Evolutionary conservation across 2,329 filamentous ascomycete species (phyloP).

Genomic region (Penicillium expansum): DNA sequence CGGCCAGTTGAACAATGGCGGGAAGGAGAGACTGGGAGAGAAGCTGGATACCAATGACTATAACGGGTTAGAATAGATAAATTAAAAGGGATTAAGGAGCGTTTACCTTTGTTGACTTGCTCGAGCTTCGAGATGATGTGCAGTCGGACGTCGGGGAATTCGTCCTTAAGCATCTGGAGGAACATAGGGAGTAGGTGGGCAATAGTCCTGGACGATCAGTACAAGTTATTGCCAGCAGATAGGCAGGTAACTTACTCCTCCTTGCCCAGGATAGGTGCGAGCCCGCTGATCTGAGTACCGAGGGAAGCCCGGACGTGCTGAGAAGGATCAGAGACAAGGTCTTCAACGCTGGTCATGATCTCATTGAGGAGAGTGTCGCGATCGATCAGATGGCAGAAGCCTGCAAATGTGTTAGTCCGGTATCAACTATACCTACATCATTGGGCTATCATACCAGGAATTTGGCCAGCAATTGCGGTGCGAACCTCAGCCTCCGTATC

Average conservation of each 20-base stretch:
- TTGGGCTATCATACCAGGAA: conserved; percentile 61
- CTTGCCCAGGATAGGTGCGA: conserved; percentile 95
- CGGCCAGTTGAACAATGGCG: conserved; percentile 93
- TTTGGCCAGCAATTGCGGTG: conserved; percentile 94
- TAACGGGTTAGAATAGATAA: not conserved
- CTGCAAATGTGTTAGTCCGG: conserved; percentile 41
- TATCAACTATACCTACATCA: conserved; percentile 19
- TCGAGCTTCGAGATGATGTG: conserved; percentile 99
- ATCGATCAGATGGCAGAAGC: conserved; percentile 89
- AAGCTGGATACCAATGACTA: conserved; percentile 95
- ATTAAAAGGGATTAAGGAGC: not conserved
- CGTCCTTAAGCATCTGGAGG: conserved; percentile 98
- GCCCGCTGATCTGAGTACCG: conserved; percentile 92
- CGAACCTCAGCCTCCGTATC: conserved; percentile 97
- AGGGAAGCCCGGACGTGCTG: conserved; percentile 95
- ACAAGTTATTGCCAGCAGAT: conserved; percentile 11
- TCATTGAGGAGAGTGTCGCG: conserved; percentile 85
- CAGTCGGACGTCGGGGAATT: conserved; percentile 94
- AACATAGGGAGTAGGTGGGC: conserved; percentile 98
- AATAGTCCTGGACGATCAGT: conserved; percentile 66
- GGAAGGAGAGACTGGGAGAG: conserved; percentile 95
- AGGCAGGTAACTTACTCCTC: conserved; percentile 68
- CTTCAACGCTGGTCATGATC: conserved; percentile 94
- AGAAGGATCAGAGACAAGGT: conserved; percentile 90
- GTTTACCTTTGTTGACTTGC: conserved; percentile 84